Conservation (phyloP, 2,329 filamentous ascomycete species). For the Cryoendolithus antarcticus region DNA sequence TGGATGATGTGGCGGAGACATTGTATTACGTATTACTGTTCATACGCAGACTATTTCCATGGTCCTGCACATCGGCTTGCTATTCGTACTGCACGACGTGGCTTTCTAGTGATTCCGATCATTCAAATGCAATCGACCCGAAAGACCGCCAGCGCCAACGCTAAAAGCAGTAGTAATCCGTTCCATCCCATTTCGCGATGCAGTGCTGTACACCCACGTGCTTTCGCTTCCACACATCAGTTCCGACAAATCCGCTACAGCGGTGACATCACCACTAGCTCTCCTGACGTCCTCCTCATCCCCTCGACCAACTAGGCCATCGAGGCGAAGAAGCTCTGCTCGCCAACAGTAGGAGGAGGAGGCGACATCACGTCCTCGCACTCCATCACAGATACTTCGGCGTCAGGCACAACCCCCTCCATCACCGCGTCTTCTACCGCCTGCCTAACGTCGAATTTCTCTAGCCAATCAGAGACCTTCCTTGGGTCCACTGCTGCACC, state of each 20-base stretch:
- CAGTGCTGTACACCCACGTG: too few relatives aligned
- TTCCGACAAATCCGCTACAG: neutral
- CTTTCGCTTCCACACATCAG: neutral
- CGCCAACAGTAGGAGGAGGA: neutral
- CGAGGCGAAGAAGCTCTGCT: neutral
- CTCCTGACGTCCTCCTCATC: slow-evolving; percentile 4
- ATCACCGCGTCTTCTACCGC: too few relatives aligned
- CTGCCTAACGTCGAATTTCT: neutral
- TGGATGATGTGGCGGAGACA: too few relatives aligned
- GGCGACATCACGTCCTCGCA: slow-evolving; percentile 4
- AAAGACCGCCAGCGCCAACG: slow-evolving; percentile 15
- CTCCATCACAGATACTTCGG: slow-evolving; percentile 3
- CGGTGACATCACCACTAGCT: neutral
- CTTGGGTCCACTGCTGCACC: slow-evolving; percentile 1
- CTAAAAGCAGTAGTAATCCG: slow-evolving; percentile 7
- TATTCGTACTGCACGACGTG: too few relatives aligned
- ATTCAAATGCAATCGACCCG: too few relatives aligned
- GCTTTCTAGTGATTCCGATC: too few relatives aligned
- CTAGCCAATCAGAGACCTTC: neutral
- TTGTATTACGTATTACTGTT: too few relatives aligned
- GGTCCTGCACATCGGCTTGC: too few relatives aligned
- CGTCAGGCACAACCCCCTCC: neutral
- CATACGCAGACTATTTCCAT: too few relatives aligned
- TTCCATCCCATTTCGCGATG: neutral
- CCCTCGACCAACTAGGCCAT: slow-evolving; percentile 1